Base-by-base conservation (phyloP, 208 protist genomes). In the Trypanosoma lewisi region DNA sequence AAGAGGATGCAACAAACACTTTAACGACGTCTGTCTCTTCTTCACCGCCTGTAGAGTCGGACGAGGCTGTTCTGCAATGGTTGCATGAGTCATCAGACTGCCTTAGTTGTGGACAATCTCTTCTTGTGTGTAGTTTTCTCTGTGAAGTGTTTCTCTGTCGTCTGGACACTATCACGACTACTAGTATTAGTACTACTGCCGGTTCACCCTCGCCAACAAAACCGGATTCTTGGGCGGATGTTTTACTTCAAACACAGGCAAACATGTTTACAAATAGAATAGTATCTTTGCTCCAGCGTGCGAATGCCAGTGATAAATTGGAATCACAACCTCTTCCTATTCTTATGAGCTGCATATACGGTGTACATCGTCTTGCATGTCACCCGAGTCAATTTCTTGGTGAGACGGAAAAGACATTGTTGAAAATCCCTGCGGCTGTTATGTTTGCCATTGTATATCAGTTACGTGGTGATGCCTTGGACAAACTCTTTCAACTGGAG, bases 31-130 rank as follows among this genome's bases (percentile, higher is more conserved):
- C 14, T n/a, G 57, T 14, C 67, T 68, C 0, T 54, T 41, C 33
- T 17, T 55, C 82, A 11, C 37, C 36, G 16, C 45, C 53, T 23
- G 16, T 27, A 21, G 58, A 73, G 30, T 36, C 25, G 41, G 75
- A 93, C 63, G 54, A 56, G 1, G 75, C 69, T 6, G 89, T 77
- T 33, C 21, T 91, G 44, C 49, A 66, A 16, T 93, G 86, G 85
- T 59, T 96, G 28, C 66, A 75, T 16, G 54, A 63, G 11, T 77
- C 49, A 48, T 48, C 48, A 47, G 16, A 39, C 14, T 68, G 17
- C 23, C 81, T 96, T 34, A 83, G 85, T 1, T 91, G 89, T 73
- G 81, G 78, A 0, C 89, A 96, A 69, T 63, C 73, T 30, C 65
- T 96, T 12, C 75, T 93, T 23, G 58, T 93, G 0, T 59, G 87